Evolutionary conservation across 1,284 basidiomycete genomes (phyloP).

Genomic region (Leccinum variabile): DNA sequence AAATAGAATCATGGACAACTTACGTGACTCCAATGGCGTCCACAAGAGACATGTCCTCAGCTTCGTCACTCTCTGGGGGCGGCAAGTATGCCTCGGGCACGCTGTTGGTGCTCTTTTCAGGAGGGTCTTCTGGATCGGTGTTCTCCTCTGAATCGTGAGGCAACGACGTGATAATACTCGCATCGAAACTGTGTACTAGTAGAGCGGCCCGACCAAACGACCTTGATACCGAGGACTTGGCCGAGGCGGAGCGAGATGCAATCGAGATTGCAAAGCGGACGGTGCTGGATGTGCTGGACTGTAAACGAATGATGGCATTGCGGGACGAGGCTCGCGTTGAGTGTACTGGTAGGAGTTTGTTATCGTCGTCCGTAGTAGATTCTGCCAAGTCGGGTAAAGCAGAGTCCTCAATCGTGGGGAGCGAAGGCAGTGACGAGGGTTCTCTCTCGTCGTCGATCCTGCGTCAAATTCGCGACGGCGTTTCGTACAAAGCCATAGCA

Average conservation of each 20-base stretch:
- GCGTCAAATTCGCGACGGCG: conserved; percentile 77
- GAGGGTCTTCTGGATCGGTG: conserved; percentile 41
- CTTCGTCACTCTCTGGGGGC: conserved; percentile 39
- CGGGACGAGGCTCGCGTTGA: conserved; percentile 60
- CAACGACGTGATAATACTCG: conserved; percentile 55
- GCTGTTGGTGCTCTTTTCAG: conserved; percentile 42
- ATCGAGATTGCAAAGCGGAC: conserved; percentile 74
- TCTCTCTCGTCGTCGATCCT: conserved; percentile 73
- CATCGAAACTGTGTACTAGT: conserved; percentile 61
- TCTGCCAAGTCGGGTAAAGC: conserved; percentile 37
- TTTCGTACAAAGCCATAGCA: conserved; percentile 56
- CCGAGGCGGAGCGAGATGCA: conserved; percentile 50
- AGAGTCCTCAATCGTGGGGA: conserved; percentile 68
- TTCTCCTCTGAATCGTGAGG: conserved; percentile 43
- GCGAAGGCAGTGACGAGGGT: conserved; percentile 75
- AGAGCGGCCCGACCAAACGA: conserved; percentile 29
- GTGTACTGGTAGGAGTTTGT: conserved; percentile 46
- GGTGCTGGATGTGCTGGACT: conserved; percentile 60
- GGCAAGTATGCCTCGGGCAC: conserved; percentile 50
- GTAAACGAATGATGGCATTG: conserved; percentile 46
- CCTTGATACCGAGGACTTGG: conserved; percentile 38
- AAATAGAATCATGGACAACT: too few species aligned
- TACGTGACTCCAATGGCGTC: too few species aligned
- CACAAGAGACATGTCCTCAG: too few species aligned
- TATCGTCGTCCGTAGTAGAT: conserved; percentile 37